Evolutionary conservation across 331 rosid species (phyloP).

Genomic region (Quercus lobata): DNA sequence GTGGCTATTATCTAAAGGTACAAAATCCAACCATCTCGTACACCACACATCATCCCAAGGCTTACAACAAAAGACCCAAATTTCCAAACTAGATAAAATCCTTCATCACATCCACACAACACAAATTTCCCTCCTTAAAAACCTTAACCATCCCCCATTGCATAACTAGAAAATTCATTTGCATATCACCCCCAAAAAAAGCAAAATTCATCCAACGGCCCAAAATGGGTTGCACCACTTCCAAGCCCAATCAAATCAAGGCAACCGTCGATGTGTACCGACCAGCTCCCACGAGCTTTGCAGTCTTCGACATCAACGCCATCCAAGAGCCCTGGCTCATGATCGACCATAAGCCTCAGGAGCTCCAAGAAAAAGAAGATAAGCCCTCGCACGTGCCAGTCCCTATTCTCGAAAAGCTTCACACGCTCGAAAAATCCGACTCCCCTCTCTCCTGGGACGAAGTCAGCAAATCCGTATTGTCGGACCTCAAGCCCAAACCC

Average conservation of each 20-base stretch:
- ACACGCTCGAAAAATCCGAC: constrained; percentile 47
- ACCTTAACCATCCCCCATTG: no score
- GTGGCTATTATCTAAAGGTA: constrained; percentile 16
- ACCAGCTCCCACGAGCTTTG: constrained; percentile 81
- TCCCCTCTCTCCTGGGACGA: constrained; percentile 83
- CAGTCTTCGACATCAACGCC: constrained; percentile 71
- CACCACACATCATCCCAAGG: constrained; percentile 23
- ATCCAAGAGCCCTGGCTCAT: constrained; percentile 87
- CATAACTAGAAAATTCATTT: no score
- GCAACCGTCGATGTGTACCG: constrained; percentile 33
- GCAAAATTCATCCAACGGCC: neutral
- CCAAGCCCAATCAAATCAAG: constrained; percentile 55
- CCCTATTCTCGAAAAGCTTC: constrained; percentile 61
- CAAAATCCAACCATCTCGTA: constrained; percentile 3
- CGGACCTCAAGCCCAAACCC: constrained; percentile 52
- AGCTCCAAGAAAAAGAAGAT: constrained; percentile 2
- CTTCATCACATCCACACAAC: constrained; percentile 16
- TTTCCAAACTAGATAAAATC: neutral
- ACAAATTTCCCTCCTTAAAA: neutral
- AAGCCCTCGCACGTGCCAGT: constrained; percentile 46
- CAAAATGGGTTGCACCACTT: constrained; percentile 42
- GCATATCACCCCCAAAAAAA: no score
- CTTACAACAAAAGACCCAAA: neutral
- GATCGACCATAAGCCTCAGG: constrained; percentile 7
- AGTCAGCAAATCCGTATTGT: constrained; percentile 57